Evolutionary conservation across 2,329 filamentous ascomycete species (phyloP).

Genomic region (Talaromyces marneffei): DNA sequence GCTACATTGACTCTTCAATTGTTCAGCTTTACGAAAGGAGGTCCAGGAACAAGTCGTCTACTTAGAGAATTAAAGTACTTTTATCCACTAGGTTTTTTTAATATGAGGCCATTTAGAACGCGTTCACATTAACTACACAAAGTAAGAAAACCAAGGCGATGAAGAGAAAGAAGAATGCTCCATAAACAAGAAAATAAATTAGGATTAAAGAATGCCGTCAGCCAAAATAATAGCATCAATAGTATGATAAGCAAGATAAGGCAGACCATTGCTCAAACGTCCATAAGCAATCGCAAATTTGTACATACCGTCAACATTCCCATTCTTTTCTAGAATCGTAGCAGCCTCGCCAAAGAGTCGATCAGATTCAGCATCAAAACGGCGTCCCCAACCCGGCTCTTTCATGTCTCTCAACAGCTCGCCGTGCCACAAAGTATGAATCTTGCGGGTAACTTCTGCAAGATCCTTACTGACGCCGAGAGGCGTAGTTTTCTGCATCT

Average conservation of each 20-base stretch:
- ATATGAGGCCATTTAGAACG: too few species aligned
- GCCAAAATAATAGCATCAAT: neutral
- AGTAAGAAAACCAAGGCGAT: too few species aligned
- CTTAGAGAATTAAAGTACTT: too few species aligned
- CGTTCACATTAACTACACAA: too few species aligned
- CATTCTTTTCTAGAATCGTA: neutral
- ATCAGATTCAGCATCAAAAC: neutral
- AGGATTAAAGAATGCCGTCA: neutral
- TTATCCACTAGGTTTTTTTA: too few species aligned
- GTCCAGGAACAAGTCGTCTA: too few species aligned
- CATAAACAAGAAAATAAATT: neutral
- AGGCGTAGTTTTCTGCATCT: neutral
- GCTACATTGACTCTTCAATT: too few species aligned
- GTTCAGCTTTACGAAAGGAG: too few species aligned
- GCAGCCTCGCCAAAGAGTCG: neutral
- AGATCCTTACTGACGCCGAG: constrained; percentile 1
- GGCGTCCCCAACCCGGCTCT: neutral
- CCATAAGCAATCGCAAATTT: constrained; percentile 5
- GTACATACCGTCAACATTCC: neutral
- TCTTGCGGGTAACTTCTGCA: neutral
- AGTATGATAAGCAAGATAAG: constrained; percentile 5
- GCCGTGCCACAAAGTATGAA: neutral
- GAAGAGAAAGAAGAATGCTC: too few species aligned
- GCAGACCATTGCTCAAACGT: neutral
- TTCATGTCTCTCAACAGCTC: neutral